Evolutionary conservation across 2,329 filamentous ascomycete species (phyloP).

Genomic region (Dothistroma pini): DNA sequence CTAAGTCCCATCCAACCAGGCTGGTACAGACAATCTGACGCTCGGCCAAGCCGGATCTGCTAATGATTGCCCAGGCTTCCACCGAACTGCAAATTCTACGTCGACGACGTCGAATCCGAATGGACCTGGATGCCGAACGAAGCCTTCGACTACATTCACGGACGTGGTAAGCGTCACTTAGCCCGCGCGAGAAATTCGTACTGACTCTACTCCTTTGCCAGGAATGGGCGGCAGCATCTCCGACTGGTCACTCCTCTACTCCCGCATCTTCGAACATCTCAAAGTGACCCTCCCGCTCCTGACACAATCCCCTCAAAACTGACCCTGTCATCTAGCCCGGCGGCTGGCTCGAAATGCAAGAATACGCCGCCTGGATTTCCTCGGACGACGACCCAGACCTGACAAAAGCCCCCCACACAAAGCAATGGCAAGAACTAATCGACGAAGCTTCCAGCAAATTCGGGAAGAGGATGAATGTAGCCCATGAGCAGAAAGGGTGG

Average conservation of each 20-base stretch:
- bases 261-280: slow-evolving; percentile 21
- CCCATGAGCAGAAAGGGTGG: slow-evolving; percentile 13
- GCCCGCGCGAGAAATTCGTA: no score
- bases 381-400: slow-evolving; percentile 26
- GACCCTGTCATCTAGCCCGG: slow-evolving; percentile 20
- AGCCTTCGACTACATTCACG: slow-evolving; percentile 31
- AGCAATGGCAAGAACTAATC: slow-evolving; percentile 15
- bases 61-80: slow-evolving; percentile 5
- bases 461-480: slow-evolving; percentile 20
- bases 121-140: slow-evolving; percentile 18
- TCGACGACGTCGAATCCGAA: slow-evolving; percentile 19
- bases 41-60: background rate
- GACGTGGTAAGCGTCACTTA: slow-evolving; percentile 13
- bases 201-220: no score
- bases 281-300: slow-evolving; percentile 1
- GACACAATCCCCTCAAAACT: background rate
- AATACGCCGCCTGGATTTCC: slow-evolving; percentile 29
- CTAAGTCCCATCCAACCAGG: slow-evolving; percentile 29
- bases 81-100: slow-evolving; percentile 20
- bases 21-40: background rate
- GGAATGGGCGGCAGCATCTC: slow-evolving; percentile 25
- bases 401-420: slow-evolving; percentile 13
- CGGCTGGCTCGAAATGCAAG: slow-evolving; percentile 40
- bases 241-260: slow-evolving; percentile 25
- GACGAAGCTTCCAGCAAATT: slow-evolving; percentile 12